These are phyloP conservation scores for Magnusiomyces sp. DNA, from an alignment of 1,139 yeast species.

Conservation along the genomic window DNA sequence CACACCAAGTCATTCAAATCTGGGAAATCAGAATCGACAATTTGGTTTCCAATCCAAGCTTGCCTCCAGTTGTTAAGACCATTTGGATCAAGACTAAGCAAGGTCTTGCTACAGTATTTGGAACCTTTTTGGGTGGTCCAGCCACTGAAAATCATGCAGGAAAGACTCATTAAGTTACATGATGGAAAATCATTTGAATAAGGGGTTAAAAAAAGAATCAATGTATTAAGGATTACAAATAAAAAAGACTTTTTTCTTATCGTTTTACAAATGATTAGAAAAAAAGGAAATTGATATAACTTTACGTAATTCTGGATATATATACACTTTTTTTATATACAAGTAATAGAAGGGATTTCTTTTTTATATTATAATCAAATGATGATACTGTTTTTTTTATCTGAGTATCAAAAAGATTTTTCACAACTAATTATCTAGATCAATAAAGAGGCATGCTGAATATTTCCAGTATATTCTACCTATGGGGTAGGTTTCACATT, in stretches of 20 bases:
- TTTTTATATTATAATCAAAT: too few relatives aligned
- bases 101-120: constrained; percentile 34
- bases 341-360: too few relatives aligned
- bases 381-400: too few relatives aligned
- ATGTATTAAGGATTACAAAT: background rate
- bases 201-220: background rate
- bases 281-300: too few relatives aligned
- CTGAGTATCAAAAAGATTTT: too few relatives aligned
- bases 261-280: background rate
- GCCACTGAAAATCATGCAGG: constrained; percentile 3
- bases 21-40: constrained; percentile 71
- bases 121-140: constrained; percentile 14
- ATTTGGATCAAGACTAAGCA: constrained; percentile 54
- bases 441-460: too few relatives aligned
- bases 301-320: too few relatives aligned
- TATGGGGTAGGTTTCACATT: too few relatives aligned
- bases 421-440: too few relatives aligned
- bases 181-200: background rate
- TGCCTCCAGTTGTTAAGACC: constrained; percentile 52
- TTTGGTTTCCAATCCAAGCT: constrained; percentile 44
- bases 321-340: too few relatives aligned
- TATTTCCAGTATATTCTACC: too few relatives aligned
- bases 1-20: constrained; percentile 60
- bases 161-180: constrained; percentile 9
- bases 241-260: background rate